These are phyloP conservation scores for Podospora anserina DNA, from an alignment of 495 filamentous ascomycete genomes.

Conservation along the genomic window DNA sequence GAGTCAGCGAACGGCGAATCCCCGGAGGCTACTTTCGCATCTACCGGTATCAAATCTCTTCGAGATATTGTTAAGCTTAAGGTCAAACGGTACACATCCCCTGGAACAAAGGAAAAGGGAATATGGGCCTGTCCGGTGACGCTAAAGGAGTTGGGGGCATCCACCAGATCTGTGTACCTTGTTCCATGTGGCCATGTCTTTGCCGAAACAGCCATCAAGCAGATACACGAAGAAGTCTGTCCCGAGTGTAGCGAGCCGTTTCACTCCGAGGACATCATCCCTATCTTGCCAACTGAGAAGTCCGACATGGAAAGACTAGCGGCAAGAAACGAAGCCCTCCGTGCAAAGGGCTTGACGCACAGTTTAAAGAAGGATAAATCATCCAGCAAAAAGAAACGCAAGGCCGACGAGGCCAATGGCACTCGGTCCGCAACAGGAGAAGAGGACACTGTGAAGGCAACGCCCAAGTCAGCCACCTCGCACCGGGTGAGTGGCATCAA, in stretches of 20 bases:
- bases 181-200: constrained; percentile 97
- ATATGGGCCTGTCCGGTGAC: constrained; percentile 82
- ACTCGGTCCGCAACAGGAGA: constrained; percentile 26
- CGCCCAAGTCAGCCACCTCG: constrained; percentile 26
- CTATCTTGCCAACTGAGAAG: constrained; percentile 70
- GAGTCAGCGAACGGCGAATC: constrained; percentile 28
- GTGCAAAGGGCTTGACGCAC: constrained; percentile 72
- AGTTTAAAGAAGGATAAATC: constrained; percentile 89
- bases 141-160: constrained; percentile 78
- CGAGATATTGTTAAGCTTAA: constrained; percentile 88
- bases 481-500: constrained; percentile 62
- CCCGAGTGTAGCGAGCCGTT: constrained; percentile 74
- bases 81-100: constrained; percentile 57
- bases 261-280: constrained; percentile 70
- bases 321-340: constrained; percentile 61
- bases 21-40: constrained; percentile 58
- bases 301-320: constrained; percentile 67
- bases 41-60: constrained; percentile 71
- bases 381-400: constrained; percentile 59
- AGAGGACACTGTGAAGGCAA: constrained; percentile 10
- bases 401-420: constrained; percentile 41
- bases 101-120: constrained; percentile 44
- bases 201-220: constrained; percentile 75
- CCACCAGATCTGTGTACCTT: constrained; percentile 78
- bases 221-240: constrained; percentile 55